A percentile compares a stretch with the other conserved stretches of the same genome.
These are phyloP conservation scores for Boechera divaricarpa DNA, from an alignment of 345 rosid species.

Conservation along the genomic window DNA sequence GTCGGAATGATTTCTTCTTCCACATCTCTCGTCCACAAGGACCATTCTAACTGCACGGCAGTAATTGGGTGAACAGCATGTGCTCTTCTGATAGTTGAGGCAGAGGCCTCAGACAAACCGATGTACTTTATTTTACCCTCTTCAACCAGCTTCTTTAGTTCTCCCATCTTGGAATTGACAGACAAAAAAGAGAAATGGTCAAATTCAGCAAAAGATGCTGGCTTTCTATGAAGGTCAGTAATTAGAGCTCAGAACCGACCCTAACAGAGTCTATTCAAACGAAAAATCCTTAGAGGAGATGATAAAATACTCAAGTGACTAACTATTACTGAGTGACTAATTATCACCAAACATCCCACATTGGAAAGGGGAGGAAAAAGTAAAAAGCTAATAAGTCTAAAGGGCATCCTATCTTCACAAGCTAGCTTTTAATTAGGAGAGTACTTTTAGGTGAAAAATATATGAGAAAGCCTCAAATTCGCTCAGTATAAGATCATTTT, in stretches of 20 bases:
- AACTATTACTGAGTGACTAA: too few relatives aligned
- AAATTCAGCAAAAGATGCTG: not conserved
- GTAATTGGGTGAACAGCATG: slow-evolving; percentile 77
- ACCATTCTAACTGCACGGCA: slow-evolving; percentile 74
- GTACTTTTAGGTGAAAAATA: not conserved
- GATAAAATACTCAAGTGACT: too few relatives aligned
- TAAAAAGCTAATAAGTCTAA: too few relatives aligned
- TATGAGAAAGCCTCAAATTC: not conserved
- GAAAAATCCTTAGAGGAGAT: not conserved
- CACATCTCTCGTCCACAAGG: slow-evolving; percentile 73
- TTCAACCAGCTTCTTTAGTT: slow-evolving; percentile 70
- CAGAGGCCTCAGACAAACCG: slow-evolving; percentile 72
- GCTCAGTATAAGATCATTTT: slow-evolving; percentile 8
- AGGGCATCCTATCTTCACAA: not conserved
- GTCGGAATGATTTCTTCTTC: slow-evolving; percentile 61
- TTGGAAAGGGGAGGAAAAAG: too few relatives aligned
- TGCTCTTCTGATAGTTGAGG: slow-evolving; percentile 74
- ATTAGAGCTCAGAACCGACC: not conserved
- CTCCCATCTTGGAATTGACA: slow-evolving; percentile 47
- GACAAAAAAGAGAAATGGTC: not conserved
- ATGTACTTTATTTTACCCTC: slow-evolving; percentile 74
- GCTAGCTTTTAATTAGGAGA: not conserved
- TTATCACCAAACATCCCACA: too few relatives aligned
- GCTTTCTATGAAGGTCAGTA: not conserved
- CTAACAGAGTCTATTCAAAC: not conserved